Evolutionary conservation across 371 early-diverging fungal species (phyloP).

Genomic region (Mycotypha africana): DNA sequence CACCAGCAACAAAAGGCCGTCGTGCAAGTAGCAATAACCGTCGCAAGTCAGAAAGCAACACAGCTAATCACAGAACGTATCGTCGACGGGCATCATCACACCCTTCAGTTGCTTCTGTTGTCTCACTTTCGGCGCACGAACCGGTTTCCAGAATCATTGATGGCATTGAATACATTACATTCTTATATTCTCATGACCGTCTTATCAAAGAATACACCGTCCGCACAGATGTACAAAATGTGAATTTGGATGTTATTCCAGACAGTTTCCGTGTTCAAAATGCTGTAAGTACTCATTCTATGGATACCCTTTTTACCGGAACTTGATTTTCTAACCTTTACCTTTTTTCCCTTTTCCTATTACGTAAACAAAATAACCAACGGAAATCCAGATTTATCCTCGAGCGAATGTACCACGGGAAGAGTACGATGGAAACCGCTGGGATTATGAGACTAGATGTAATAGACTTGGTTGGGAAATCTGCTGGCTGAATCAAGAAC

Average conservation of each 20-base stretch:
- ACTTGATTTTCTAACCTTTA: too few relatives aligned
- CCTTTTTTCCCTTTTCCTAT: neutral
- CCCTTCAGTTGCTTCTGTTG: slow-evolving; percentile 43
- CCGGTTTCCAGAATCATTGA: slow-evolving; percentile 37
- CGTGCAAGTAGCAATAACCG: slow-evolving; percentile 10
- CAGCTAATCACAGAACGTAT: slow-evolving; percentile 6
- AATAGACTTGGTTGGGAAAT: slow-evolving; percentile 88
- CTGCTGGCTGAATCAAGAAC: slow-evolving; percentile 69
- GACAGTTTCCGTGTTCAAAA: slow-evolving; percentile 69
- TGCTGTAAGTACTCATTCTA: slow-evolving; percentile 39
- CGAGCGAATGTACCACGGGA: slow-evolving; percentile 61
- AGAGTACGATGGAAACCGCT: slow-evolving; percentile 79
- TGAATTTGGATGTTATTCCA: slow-evolving; percentile 53
- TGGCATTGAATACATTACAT: slow-evolving; percentile 61
- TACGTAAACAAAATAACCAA: too few relatives aligned
- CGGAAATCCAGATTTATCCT: slow-evolving; percentile 84
- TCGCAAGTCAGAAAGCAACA: slow-evolving; percentile 8
- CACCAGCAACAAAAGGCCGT: neutral
- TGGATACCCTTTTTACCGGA: too few relatives aligned
- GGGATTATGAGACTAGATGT: slow-evolving; percentile 86
- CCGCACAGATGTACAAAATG: slow-evolving; percentile 69
- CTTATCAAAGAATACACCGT: slow-evolving; percentile 65
- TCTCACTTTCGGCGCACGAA: slow-evolving; percentile 47
- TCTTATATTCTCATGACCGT: slow-evolving; percentile 65
- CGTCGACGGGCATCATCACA: slow-evolving; percentile 35